Evolutionary conservation across 2,329 filamentous ascomycete genomes (phyloP).

Genomic region (Hypoxylon sp.): DNA sequence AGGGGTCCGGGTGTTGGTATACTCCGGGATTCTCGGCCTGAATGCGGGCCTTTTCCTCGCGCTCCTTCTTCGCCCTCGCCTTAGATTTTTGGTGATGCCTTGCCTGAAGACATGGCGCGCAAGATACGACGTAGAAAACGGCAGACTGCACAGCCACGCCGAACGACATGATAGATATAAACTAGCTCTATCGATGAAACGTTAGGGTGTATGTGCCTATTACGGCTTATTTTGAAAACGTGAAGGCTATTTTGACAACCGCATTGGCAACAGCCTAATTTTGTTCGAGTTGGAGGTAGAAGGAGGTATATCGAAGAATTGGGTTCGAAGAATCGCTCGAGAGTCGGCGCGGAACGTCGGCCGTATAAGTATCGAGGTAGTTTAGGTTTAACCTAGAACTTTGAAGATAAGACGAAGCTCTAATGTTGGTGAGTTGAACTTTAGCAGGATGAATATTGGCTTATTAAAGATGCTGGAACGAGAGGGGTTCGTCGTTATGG

Average conservation of each 20-base stretch:
- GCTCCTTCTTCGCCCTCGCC: slow-evolving; percentile 77
- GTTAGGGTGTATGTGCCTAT: slow-evolving; percentile 20
- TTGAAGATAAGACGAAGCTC: slow-evolving; percentile 25
- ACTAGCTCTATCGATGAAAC: background rate
- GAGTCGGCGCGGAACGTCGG: slow-evolving; percentile 1
- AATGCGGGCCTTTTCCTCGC: slow-evolving; percentile 74
- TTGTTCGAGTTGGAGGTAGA: slow-evolving; percentile 5
- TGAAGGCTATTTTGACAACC: slow-evolving; percentile 16
- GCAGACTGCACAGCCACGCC: slow-evolving; percentile 79
- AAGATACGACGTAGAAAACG: slow-evolving; percentile 83
- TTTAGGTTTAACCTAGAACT: slow-evolving; percentile 26
- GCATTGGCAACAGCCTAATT: slow-evolving; percentile 33
- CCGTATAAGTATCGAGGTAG: background rate
- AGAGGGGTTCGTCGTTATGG: slow-evolving; percentile 19
- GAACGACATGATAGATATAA: slow-evolving; percentile 62
- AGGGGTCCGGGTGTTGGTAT: slow-evolving; percentile 85
- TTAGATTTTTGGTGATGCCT: slow-evolving; percentile 78
- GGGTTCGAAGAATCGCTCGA: slow-evolving; percentile 20
- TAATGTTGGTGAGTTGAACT: slow-evolving; percentile 18
- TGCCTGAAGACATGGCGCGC: slow-evolving; percentile 82
- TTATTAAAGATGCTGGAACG: slow-evolving; percentile 2
- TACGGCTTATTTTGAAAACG: slow-evolving; percentile 33
- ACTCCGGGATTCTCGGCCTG: slow-evolving; percentile 79
- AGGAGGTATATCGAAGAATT: slow-evolving; percentile 5
- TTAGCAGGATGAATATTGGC: background rate